Percentiles rank a stretch among this genome's conserved stretches.
Evolutionary conservation across 2,329 filamentous ascomycete genomes (phyloP).

Genomic region (Macrophomina phaseolina): DNA sequence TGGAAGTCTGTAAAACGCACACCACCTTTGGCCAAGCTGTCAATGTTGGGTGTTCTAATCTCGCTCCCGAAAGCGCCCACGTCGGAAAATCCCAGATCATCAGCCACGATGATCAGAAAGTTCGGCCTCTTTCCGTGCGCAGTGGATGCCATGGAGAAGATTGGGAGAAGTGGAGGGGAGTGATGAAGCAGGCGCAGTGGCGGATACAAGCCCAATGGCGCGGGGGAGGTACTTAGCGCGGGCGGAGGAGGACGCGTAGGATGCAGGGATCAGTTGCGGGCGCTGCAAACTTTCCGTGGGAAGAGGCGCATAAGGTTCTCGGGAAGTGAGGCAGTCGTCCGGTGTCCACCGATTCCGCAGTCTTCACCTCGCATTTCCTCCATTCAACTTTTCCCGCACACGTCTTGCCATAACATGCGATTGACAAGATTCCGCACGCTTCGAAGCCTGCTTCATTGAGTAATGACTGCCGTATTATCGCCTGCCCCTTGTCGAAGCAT

Average conservation of each 20-base stretch:
- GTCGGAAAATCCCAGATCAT: constrained; percentile 65
- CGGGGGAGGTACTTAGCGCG: not conserved
- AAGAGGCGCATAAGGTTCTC: not conserved
- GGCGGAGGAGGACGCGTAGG: not conserved
- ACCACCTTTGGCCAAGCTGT: constrained; percentile 56
- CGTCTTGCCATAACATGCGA: too few species aligned
- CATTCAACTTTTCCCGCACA: too few species aligned
- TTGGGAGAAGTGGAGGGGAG: not conserved
- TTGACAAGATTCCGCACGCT: too few species aligned
- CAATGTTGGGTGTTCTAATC: constrained; percentile 65
- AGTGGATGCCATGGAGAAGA: constrained; percentile 26
- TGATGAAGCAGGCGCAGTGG: not conserved
- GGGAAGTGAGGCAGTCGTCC: too few species aligned
- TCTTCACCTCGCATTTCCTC: too few species aligned
- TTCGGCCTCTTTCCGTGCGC: constrained; percentile 56
- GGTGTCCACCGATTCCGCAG: too few species aligned
- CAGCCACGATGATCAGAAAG: constrained; percentile 64
- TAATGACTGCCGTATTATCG: too few species aligned
- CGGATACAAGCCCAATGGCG: not conserved
- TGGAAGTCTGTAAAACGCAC: constrained; percentile 69
- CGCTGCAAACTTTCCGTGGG: not conserved
- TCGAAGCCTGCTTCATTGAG: too few species aligned
- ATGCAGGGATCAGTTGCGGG: not conserved
- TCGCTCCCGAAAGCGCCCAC: constrained; percentile 64
- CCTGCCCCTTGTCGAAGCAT: too few species aligned